Base-by-base conservation (phyloP, 1,284 basidiomycete species). In the Garcileccinum viscosum region DNA sequence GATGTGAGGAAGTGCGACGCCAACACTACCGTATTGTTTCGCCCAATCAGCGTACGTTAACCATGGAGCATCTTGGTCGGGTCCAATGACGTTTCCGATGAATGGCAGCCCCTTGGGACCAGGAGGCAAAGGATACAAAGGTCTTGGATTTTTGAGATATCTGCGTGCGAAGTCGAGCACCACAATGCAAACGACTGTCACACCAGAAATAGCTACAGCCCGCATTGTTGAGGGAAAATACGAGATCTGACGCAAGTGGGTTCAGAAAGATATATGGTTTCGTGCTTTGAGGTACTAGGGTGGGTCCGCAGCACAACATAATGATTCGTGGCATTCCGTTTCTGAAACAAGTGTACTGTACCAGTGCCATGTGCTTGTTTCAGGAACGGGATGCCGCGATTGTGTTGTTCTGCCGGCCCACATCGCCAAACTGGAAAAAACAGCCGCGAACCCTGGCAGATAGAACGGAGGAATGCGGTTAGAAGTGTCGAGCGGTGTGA, bases 31-130 rank as follows among this genome's bases (percentile, higher is more conserved):
- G n/a, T 77, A 76, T 62, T 56, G 37, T 63, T 64, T 71, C 5
- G 69, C 71, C 75, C 75, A 78, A 53, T 75, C 62, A 5, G 72
- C 66, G n/a, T 76, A 76, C 19, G 64, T 63, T 56, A 74, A 61
- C 75, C 75, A 78, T 3, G 75, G 75, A 4, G 66, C 42, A n/a
- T 66, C n/a, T 15, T 63, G 14, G 38, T 67, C 63, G 33, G 70
- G 3, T 44, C 64, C 64, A 5, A 50, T 5, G 40, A 72, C 4
- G 5, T 65, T 71, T 22, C 72, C 72, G 22, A 73, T 37, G 35
- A 67, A 56, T 1, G 77, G 77, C 22, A 77, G 38, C n/a, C 72
- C 65, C 9, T 32, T 61, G 3, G 75, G 75, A 53, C 75, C 76
- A 17, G 75, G 76, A 35, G 75, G 75, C 2, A 78, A 63, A 14